Evolutionary conservation across 2,329 filamentous ascomycete species (phyloP).

Genomic region (Penicillium sp.): DNA sequence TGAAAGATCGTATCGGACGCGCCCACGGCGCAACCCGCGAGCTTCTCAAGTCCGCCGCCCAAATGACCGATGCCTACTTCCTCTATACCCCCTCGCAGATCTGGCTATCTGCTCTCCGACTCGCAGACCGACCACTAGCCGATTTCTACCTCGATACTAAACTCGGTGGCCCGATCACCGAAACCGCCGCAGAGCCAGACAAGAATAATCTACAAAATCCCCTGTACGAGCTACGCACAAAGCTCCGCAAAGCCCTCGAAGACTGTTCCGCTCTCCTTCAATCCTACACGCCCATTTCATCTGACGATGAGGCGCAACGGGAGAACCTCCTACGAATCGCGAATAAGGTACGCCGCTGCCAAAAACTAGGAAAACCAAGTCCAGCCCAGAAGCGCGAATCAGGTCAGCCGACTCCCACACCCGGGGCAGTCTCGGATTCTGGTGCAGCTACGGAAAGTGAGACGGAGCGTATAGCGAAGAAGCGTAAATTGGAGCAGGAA

Average conservation of each 20-base stretch:
- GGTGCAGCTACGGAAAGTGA: slow-evolving; percentile 32
- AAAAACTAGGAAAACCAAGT: slow-evolving; percentile 46
- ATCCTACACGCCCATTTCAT: slow-evolving; percentile 35
- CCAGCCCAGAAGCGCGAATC: slow-evolving; percentile 41
- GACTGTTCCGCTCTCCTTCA: slow-evolving; percentile 38
- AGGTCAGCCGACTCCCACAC: slow-evolving; percentile 22
- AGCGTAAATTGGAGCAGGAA: slow-evolving; percentile 34
- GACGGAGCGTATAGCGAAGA: slow-evolving; percentile 37
- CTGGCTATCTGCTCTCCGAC: slow-evolving; percentile 71
- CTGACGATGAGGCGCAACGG: slow-evolving; percentile 38
- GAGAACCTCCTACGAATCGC: slow-evolving; percentile 43
- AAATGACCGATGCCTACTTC: slow-evolving; percentile 94
- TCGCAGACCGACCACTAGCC: slow-evolving; percentile 57
- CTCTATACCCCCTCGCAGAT: slow-evolving; percentile 93
- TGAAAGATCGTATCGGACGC: slow-evolving; percentile 47
- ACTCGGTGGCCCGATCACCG: slow-evolving; percentile 27
- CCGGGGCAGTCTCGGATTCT: slow-evolving; percentile 15
- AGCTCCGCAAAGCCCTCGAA: slow-evolving; percentile 35
- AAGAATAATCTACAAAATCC: slow-evolving; percentile 15
- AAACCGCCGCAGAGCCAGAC: slow-evolving; percentile 6
- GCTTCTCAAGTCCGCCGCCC: slow-evolving; percentile 69
- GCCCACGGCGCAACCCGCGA: slow-evolving; percentile 70
- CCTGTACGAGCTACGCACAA: slow-evolving; percentile 32
- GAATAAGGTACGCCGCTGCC: slow-evolving; percentile 47
- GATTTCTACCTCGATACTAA: slow-evolving; percentile 44